Evolutionary conservation across 1,284 basidiomycete species (phyloP).

Genomic region (Fomitopsis schrenkii): DNA sequence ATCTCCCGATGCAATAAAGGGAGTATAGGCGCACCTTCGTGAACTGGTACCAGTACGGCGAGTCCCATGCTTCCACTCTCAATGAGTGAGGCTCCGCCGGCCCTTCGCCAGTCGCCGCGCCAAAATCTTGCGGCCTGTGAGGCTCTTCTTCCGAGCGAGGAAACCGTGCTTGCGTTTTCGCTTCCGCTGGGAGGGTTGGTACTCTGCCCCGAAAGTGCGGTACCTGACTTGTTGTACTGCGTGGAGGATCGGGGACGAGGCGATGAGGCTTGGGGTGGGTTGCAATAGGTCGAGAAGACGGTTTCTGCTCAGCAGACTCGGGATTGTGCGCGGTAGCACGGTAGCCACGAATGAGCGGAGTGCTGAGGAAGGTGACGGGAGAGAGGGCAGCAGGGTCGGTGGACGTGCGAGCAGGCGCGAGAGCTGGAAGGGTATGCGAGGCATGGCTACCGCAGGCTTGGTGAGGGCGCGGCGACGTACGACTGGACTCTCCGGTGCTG

Average conservation of each 20-base stretch:
- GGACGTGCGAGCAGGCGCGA: slow-evolving; percentile 19
- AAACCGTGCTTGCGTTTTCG: slow-evolving; percentile 90
- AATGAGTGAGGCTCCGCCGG: slow-evolving; percentile 38
- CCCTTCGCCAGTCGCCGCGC: slow-evolving; percentile 33
- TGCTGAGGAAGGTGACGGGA: slow-evolving; percentile 3
- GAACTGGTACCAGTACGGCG: not conserved
- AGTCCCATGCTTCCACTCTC: not conserved
- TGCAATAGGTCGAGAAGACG: slow-evolving; percentile 1
- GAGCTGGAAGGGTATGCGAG: slow-evolving; percentile 24
- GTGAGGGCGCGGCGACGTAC: too few relatives aligned
- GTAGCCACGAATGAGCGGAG: slow-evolving; percentile 9
- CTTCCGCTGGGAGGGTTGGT: slow-evolving; percentile 86
- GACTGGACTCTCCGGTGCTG: not conserved
- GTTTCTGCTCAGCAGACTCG: slow-evolving; percentile 7
- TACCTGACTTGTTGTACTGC: slow-evolving; percentile 42
- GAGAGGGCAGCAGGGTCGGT: slow-evolving; percentile 13
- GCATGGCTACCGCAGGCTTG: slow-evolving; percentile 14
- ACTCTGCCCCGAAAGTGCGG: slow-evolving; percentile 64
- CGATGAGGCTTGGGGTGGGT: slow-evolving; percentile 3
- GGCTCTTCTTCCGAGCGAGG: slow-evolving; percentile 61
- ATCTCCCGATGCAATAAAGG: too few relatives aligned
- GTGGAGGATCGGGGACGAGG: slow-evolving; percentile 7
- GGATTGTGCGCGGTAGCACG: slow-evolving; percentile 1
- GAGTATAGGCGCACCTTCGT: too few relatives aligned
- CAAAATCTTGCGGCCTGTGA: slow-evolving; percentile 59